phyloP scores from a whole-genome alignment of 352 stramenopile genomes.

The Phytophthora pseudosyringae region DNA sequence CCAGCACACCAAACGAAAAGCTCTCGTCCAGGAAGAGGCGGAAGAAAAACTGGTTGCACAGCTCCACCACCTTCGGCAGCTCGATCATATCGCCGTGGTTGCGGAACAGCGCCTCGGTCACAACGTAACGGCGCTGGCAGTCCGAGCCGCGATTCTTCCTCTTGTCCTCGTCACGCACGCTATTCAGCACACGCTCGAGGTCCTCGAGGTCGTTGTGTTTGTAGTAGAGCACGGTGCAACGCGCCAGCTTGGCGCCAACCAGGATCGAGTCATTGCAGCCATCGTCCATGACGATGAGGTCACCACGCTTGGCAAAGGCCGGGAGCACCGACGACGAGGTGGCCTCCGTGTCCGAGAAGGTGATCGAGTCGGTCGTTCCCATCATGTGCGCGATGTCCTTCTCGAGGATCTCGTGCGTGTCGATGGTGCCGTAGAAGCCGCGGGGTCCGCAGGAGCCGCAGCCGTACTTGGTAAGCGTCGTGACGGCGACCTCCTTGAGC shows the following conservation, averaged over 20 bases:
- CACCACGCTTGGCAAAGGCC: conserved; percentile 97
- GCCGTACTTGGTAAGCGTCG: conserved; percentile 96
- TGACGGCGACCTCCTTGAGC: conserved; percentile 89
- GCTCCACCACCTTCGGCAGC: conserved; percentile 92
- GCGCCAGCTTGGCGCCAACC: conserved; percentile 92
- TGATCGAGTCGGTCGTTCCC: conserved; percentile 94
- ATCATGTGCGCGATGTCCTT: conserved; percentile 93
- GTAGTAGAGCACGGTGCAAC: conserved; percentile 96
- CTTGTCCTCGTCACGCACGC: conserved; percentile 88
- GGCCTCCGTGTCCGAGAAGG: conserved; percentile 97
- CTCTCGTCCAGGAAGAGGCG: conserved; percentile 91
- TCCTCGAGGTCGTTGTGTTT: conserved; percentile 98
- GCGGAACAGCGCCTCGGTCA: conserved; percentile 98
- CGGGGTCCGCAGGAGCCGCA: conserved; percentile 97
- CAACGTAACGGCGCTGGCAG: conserved; percentile 96
- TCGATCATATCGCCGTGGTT: conserved; percentile 96
- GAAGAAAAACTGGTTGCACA: conserved; percentile 93
- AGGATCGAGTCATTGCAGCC: conserved; percentile 96
- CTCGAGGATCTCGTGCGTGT: conserved; percentile 92
- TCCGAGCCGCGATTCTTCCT: conserved; percentile 77
- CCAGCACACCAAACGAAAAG: conserved; percentile 96
- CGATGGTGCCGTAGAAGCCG: conserved; percentile 99
- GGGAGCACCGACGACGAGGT: conserved; percentile 94
- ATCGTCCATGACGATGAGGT: conserved; percentile 97
- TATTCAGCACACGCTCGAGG: conserved; percentile 93